A percentile compares a stretch with the other conserved stretches of the same genome.
phyloP scores from a whole-genome alignment of 495 filamentous ascomycete species.

The Bacidia rubella region DNA sequence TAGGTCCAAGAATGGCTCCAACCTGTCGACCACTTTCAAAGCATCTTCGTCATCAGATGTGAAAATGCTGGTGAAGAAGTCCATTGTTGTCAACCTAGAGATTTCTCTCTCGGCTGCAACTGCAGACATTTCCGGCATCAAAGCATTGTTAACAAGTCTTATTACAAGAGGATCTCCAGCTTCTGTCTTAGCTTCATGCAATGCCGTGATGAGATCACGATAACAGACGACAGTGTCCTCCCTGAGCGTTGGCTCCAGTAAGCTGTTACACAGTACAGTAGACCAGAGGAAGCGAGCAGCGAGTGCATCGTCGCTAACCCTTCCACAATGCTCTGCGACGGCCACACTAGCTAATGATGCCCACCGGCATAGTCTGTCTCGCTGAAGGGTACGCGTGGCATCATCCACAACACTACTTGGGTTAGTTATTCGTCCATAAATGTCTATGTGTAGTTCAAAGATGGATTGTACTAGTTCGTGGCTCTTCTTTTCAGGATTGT shows the following conservation, averaged over 20 bases:
- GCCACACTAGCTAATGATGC: slow-evolving; percentile 49
- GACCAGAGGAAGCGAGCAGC: slow-evolving; percentile 69
- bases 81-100: slow-evolving; percentile 82
- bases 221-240: slow-evolving; percentile 74
- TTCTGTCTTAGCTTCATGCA: slow-evolving; percentile 24
- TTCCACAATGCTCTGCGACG: slow-evolving; percentile 20
- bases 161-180: slow-evolving; percentile 31
- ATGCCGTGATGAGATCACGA: slow-evolving; percentile 47
- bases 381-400: slow-evolving; percentile 43
- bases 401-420: slow-evolving; percentile 55
- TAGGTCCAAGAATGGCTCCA: slow-evolving; percentile 83
- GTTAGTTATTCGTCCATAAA: slow-evolving; percentile 64
- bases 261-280: slow-evolving; percentile 57
- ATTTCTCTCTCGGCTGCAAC: slow-evolving; percentile 76
- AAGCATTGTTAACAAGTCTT: slow-evolving; percentile 65
- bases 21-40: slow-evolving; percentile 68
- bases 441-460: slow-evolving; percentile 81
- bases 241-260: slow-evolving; percentile 50
- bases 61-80: slow-evolving; percentile 86
- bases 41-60: slow-evolving; percentile 52
- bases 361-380: slow-evolving; percentile 65
- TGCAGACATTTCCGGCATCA: slow-evolving; percentile 80
- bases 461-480: slow-evolving; percentile 56
- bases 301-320: slow-evolving; percentile 26
- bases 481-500: slow-evolving; percentile 25